Conservation (phyloP, 2,329 filamentous ascomycete genomes). For the Stagonosporopsis vannaccii region DNA sequence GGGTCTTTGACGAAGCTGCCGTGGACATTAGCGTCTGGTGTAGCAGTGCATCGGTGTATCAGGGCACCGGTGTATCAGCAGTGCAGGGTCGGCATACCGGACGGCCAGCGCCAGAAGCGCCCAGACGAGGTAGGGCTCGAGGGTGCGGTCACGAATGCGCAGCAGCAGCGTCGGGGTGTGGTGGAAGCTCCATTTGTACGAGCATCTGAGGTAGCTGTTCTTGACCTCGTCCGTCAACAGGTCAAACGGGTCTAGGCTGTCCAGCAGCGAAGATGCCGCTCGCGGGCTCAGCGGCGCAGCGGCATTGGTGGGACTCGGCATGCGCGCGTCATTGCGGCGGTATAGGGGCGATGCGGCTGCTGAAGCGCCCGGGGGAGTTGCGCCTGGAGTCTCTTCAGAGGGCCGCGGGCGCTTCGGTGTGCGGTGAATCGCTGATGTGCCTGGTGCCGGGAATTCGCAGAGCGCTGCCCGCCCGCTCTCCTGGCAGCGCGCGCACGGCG, state of each 20-base stretch:
- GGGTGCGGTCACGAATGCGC: slow-evolving; percentile 47
- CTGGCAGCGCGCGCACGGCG: slow-evolving; percentile 51
- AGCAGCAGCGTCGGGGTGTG: slow-evolving; percentile 50
- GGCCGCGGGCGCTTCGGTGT: slow-evolving; percentile 47
- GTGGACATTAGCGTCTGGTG: too few relatives aligned
- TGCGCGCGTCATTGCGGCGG: slow-evolving; percentile 30
- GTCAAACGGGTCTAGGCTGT: slow-evolving; percentile 48
- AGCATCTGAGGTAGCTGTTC: slow-evolving; percentile 51
- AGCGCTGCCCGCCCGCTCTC: slow-evolving; percentile 39
- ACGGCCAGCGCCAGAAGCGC: slow-evolving; percentile 53
- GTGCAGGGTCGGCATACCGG: slow-evolving; percentile 37
- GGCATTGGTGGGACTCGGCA: slow-evolving; percentile 39
- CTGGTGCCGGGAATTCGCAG: slow-evolving; percentile 49
- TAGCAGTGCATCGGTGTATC: slow-evolving; percentile 3
- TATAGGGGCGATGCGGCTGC: slow-evolving; percentile 20
- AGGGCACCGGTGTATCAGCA: too few relatives aligned
- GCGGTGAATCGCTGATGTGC: slow-evolving; percentile 48
- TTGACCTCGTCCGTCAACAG: slow-evolving; percentile 53
- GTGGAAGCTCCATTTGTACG: slow-evolving; percentile 54
- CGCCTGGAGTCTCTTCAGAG: slow-evolving; percentile 30
- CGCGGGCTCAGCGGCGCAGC: slow-evolving; percentile 31
- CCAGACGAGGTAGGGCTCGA: slow-evolving; percentile 52
- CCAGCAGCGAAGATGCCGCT: slow-evolving; percentile 39
- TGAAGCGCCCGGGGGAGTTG: slow-evolving; percentile 18
- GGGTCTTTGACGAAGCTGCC: slow-evolving; percentile 49